These are phyloP conservation scores for Tetrahymena borealis DNA, from an alignment of 73 alveolate species.

Conservation along the genomic window DNA sequence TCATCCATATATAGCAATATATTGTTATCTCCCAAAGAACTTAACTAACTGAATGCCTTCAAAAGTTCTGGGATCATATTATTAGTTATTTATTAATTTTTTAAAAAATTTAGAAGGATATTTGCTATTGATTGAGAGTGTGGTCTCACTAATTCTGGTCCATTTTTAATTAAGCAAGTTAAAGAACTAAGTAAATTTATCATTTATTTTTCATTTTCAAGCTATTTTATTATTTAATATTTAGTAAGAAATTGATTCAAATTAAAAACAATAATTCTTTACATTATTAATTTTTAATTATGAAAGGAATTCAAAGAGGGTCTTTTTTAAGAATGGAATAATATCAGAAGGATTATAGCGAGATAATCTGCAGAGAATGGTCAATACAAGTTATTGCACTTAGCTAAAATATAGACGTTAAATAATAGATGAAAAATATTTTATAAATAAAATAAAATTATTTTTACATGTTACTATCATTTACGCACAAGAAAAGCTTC, in stretches of 20 bases:
- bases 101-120: conserved; percentile 46
- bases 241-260: not conserved
- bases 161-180: conserved; percentile 28
- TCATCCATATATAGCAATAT: conserved; percentile 56
- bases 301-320: conserved; percentile 43
- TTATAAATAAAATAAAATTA: not conserved
- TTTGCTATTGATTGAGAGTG: conserved; percentile 53
- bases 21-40: conserved; percentile 48
- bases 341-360: conserved; percentile 60
- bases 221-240: not conserved
- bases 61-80: conserved; percentile 58
- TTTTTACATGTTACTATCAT: conserved; percentile 41
- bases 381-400: conserved; percentile 62
- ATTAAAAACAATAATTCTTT: not conserved
- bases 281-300: conserved; percentile 48
- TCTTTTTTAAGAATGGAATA: conserved; percentile 60
- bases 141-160: conserved; percentile 40
- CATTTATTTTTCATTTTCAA: conserved; percentile 25
- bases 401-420: conserved; percentile 17
- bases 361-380: conserved; percentile 64
- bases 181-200: conserved; percentile 9
- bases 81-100: conserved; percentile 52
- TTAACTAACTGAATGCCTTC: conserved; percentile 57
- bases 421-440: not conserved
- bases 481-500: conserved; percentile 64